Percentiles rank a stretch among this genome's conserved stretches.
Evolutionary conservation across 768 basidiomycete genomes (phyloP).

Genomic region (Podaxis sp.): DNA sequence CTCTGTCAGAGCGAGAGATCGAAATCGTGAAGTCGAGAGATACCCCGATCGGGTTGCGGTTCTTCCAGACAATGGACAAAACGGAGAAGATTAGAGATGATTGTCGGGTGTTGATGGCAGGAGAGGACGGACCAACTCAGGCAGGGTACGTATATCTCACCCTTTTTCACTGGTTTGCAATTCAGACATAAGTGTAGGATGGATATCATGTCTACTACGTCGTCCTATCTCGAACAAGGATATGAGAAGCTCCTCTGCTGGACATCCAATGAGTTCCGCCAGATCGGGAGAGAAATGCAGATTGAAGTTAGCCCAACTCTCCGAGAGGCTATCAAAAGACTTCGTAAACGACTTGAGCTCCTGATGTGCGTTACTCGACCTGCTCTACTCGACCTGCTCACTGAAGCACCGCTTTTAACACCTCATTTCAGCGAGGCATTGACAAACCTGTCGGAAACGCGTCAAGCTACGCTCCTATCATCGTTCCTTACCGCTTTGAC

Average conservation of each 20-base stretch:
- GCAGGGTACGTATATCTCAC: constrained; percentile 56
- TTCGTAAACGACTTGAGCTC: constrained; percentile 78
- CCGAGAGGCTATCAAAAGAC: constrained; percentile 69
- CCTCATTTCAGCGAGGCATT: constrained; percentile 60
- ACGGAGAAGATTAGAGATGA: constrained; percentile 81
- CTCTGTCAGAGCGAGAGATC: constrained; percentile 70
- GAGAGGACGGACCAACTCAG: constrained; percentile 75
- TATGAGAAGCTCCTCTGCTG: constrained; percentile 89
- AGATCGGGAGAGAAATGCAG: constrained; percentile 71
- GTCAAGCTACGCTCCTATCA: constrained; percentile 77
- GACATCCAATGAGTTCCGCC: constrained; percentile 82
- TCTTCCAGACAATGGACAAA: constrained; percentile 89
- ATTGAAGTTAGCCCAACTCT: constrained; percentile 66
- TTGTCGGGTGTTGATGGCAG: constrained; percentile 84
- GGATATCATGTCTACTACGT: constrained; percentile 87
- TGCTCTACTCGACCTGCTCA: constrained; percentile 17
- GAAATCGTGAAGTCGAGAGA: constrained; percentile 78
- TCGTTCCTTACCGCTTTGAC: constrained; percentile 87
- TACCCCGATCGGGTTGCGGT: constrained; percentile 65
- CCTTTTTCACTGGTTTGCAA: background rate
- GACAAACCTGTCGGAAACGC: constrained; percentile 72
- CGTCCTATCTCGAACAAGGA: constrained; percentile 81
- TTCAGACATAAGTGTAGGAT: constrained; percentile 43
- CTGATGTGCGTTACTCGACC: constrained; percentile 51
- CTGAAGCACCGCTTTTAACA: background rate